phyloP scores from a whole-genome alignment of 139 green algal genomes.

The Chlamydomonas incerta region DNA sequence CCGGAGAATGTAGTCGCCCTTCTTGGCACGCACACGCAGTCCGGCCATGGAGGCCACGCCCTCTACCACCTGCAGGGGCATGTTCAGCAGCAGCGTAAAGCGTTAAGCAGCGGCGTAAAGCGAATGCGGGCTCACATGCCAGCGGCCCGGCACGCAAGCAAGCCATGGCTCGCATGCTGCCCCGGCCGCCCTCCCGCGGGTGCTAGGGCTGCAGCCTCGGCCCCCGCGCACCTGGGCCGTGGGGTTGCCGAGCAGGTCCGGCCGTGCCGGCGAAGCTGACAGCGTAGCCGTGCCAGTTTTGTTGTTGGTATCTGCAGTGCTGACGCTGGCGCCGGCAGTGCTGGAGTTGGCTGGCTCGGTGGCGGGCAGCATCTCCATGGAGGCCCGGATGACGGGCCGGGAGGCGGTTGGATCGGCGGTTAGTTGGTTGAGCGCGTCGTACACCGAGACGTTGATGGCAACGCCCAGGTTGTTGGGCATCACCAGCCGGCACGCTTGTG shows the following conservation, averaged over 20 bases:
- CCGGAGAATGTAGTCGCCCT: background rate
- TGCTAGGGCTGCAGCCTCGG: no score
- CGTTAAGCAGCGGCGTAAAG: no score
- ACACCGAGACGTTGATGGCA: background rate
- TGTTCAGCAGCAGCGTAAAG: no score
- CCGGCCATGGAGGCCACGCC: background rate
- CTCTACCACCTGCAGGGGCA: background rate
- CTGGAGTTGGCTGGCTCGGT: no score
- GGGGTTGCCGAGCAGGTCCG: background rate
- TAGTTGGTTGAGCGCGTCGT: background rate
- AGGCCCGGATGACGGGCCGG: background rate
- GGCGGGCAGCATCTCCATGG: background rate
- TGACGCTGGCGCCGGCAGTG: no score
- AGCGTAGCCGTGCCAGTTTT: no score
- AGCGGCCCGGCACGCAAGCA: no score
- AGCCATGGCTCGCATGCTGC: no score
- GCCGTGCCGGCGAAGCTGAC: background rate
- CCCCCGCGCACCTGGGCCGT: background rate
- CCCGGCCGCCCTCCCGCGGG: no score
- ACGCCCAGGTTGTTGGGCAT: conserved; percentile 5
- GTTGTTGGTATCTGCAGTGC: no score
- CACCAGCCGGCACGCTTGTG: background rate
- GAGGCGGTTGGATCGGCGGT: background rate
- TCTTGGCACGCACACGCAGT: background rate
- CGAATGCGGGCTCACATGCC: no score